Conservation (phyloP, 129 eudicot species). For the Saussurea involucrata region DNA sequence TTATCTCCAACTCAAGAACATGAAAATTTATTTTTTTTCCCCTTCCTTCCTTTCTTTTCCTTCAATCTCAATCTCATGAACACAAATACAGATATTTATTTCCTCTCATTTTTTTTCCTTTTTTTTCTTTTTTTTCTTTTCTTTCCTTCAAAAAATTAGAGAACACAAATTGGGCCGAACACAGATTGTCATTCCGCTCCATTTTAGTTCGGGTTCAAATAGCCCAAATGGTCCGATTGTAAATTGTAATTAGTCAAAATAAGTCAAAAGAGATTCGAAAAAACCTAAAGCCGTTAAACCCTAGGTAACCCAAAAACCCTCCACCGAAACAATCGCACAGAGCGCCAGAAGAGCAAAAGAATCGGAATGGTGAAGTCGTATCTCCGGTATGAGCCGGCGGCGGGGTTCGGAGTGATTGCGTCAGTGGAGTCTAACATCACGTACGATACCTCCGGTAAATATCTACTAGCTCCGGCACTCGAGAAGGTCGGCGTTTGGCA, state of each 20-base stretch:
- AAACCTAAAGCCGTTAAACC: conserved; percentile 32
- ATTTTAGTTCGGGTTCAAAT: not conserved
- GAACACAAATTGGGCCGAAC: not conserved
- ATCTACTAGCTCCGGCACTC: conserved; percentile 82
- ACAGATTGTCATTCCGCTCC: not conserved
- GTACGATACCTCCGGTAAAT: conserved; percentile 79
- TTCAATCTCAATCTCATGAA: too few species aligned
- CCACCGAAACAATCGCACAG: conserved; percentile 9
- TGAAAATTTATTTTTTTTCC: too few species aligned
- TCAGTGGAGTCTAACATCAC: conserved; percentile 75
- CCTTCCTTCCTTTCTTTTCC: too few species aligned
- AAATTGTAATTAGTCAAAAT: conserved; percentile 6
- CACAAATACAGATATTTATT: too few species aligned
- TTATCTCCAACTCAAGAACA: too few species aligned
- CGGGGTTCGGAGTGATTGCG: conserved; percentile 71
- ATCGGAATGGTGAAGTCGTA: conserved; percentile 81
- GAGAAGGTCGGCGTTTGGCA: conserved; percentile 90
- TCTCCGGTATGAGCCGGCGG: conserved; percentile 73
- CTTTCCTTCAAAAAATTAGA: too few species aligned
- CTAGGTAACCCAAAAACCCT: conserved; percentile 30
- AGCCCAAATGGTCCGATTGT: conserved; percentile 10
- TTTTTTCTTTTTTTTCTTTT: too few species aligned
- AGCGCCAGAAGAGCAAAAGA: not conserved
- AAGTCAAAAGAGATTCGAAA: conserved; percentile 8
- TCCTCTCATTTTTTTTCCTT: too few species aligned